phyloP scores from a whole-genome alignment of 306 rosid genomes.

The Trichosanthes truncata region DNA sequence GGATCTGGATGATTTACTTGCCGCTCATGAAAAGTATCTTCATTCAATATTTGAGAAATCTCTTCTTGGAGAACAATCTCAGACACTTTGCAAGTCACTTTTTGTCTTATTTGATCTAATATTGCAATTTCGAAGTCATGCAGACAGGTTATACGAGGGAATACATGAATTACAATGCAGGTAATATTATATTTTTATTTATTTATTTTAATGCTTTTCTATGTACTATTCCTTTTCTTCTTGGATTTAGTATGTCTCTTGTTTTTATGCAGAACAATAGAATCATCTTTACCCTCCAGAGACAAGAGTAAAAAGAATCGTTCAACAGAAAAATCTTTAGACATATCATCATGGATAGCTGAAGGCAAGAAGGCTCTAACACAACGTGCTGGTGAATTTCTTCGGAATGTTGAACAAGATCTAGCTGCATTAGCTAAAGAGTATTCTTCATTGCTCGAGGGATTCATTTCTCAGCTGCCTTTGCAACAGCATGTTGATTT shows the following conservation, averaged over 20 bases:
- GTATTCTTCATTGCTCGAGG: slow-evolving; percentile 78
- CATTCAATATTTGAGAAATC: slow-evolving; percentile 84
- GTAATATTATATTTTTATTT: slow-evolving; percentile 25
- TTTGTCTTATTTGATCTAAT: slow-evolving; percentile 80
- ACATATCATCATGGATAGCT: slow-evolving; percentile 61
- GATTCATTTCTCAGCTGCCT: slow-evolving; percentile 87
- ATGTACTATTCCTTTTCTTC: neutral
- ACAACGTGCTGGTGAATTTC: slow-evolving; percentile 80
- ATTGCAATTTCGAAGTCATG: slow-evolving; percentile 72
- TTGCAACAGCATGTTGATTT: slow-evolving; percentile 93
- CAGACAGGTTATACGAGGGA: slow-evolving; percentile 84
- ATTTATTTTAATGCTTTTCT: neutral
- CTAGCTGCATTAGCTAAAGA: slow-evolving; percentile 67
- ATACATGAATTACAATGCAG: slow-evolving; percentile 87
- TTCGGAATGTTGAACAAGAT: slow-evolving; percentile 65
- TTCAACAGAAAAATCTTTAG: slow-evolving; percentile 28
- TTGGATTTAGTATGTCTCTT: neutral
- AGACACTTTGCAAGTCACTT: slow-evolving; percentile 68
- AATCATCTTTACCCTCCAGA: slow-evolving; percentile 49
- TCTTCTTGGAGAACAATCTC: slow-evolving; percentile 88
- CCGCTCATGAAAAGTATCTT: slow-evolving; percentile 89
- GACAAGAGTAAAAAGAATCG: slow-evolving; percentile 49
- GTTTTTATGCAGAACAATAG: slow-evolving; percentile 46
- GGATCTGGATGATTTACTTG: slow-evolving; percentile 93
- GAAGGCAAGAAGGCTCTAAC: slow-evolving; percentile 90